phyloP scores from a whole-genome alignment of 306 rosid species.

The Urtica urens region DNA sequence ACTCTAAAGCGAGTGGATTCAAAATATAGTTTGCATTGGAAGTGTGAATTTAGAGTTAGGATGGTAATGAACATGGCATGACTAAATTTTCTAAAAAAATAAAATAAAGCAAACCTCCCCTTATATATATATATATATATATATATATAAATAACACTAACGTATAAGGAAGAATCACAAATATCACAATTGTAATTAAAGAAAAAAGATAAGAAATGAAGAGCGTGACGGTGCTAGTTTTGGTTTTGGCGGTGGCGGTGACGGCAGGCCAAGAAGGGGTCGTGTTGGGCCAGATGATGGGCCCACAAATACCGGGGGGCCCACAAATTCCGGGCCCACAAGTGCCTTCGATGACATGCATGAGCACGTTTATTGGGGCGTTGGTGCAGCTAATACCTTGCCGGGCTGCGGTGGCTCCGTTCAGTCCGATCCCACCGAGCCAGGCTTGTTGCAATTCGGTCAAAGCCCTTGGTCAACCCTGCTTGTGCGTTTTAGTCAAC shows the following conservation, averaged over 20 bases:
- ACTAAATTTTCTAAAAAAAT: not conserved
- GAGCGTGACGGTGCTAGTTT: conserved; percentile 13
- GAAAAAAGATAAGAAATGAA: conserved; percentile 29
- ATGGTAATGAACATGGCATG: conserved; percentile 23
- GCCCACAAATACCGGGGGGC: too few relatives aligned
- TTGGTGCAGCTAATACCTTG: conserved; percentile 84
- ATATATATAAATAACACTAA: not conserved
- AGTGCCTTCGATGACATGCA: conserved; percentile 18
- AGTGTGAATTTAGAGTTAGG: conserved; percentile 42
- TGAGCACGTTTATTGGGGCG: conserved; percentile 63
- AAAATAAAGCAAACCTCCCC: not conserved
- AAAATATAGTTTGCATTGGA: conserved; percentile 12
- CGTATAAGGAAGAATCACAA: not conserved
- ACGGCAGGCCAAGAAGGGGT: conserved; percentile 18
- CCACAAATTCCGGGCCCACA: not conserved
- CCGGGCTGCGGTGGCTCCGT: conserved; percentile 68
- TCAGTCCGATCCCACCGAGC: conserved; percentile 59
- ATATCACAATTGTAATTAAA: not conserved
- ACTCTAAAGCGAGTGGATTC: too few relatives aligned
- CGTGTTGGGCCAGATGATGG: conserved; percentile 18
- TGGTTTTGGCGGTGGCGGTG: conserved; percentile 21
- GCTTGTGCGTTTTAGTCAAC: conserved; percentile 59
- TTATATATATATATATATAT: not conserved
- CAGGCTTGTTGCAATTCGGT: conserved; percentile 65
- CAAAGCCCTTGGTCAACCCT: conserved; percentile 60